These are phyloP conservation scores for Acephala macrosclerotiorum DNA, from an alignment of 2,329 filamentous ascomycete species.

Conservation along the genomic window DNA sequence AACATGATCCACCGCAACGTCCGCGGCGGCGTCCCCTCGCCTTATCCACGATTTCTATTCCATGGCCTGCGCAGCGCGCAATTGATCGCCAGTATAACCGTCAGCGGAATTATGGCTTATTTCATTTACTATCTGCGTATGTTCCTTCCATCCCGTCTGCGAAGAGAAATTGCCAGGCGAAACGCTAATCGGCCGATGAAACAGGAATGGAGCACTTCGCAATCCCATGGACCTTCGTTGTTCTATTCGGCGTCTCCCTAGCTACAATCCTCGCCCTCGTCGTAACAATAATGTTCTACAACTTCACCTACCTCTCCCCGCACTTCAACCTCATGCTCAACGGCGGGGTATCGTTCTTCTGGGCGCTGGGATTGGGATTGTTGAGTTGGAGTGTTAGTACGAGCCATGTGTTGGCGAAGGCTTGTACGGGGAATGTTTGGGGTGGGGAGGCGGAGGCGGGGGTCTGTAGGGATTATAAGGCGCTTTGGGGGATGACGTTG, in stretches of 20 bases:
- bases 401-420: constrained; percentile 35
- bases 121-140: constrained; percentile 42
- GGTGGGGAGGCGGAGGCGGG: constrained; percentile 33
- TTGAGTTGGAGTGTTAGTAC: constrained; percentile 38
- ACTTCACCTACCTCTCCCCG: constrained; percentile 42
- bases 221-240: constrained; percentile 42
- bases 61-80: constrained; percentile 39
- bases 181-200: background rate
- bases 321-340: constrained; percentile 40
- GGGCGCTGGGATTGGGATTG: constrained; percentile 39
- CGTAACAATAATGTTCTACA: constrained; percentile 41
- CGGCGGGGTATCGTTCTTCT: constrained; percentile 32
- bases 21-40: constrained; percentile 40
- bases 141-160: constrained; percentile 12
- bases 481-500: constrained; percentile 41
- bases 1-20: constrained; percentile 38
- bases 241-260: constrained; percentile 37
- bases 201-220: constrained; percentile 32
- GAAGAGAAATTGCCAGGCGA: background rate
- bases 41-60: constrained; percentile 40
- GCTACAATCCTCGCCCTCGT: constrained; percentile 34
- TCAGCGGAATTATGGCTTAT: constrained; percentile 40
- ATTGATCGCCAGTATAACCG: constrained; percentile 34
- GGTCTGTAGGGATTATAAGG: constrained; percentile 42
- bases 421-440: constrained; percentile 35